These are phyloP conservation scores for Oemleria cerasiformis DNA, from an alignment of 306 rosid species.

Conservation along the genomic window DNA sequence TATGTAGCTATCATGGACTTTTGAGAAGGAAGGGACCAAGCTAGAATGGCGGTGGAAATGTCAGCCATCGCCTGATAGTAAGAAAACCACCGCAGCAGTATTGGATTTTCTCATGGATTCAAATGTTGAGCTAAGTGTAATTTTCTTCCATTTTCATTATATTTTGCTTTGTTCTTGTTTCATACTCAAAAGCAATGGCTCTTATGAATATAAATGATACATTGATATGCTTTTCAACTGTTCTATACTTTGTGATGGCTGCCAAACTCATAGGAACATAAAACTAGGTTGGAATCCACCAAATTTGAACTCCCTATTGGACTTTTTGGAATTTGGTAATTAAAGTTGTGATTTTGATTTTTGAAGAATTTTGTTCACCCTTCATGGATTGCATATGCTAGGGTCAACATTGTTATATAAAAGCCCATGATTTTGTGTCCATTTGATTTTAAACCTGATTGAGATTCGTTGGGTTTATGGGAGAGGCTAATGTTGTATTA, in stretches of 20 bases:
- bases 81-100: slow-evolving; percentile 56
- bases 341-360: neutral
- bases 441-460: neutral
- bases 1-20: slow-evolving; percentile 79
- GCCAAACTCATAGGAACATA: neutral
- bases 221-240: neutral
- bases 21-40: slow-evolving; percentile 78
- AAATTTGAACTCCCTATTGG: neutral
- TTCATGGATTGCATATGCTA: too few species aligned
- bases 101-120: slow-evolving; percentile 87
- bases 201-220: neutral
- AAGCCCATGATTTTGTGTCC: neutral
- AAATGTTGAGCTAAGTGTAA: slow-evolving; percentile 69
- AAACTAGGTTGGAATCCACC: neutral
- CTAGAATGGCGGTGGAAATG: slow-evolving; percentile 92
- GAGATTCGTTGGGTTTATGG: neutral
- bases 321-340: neutral
- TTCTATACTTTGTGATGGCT: neutral
- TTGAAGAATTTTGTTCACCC: neutral
- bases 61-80: slow-evolving; percentile 51
- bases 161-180: neutral
- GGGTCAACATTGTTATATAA: neutral
- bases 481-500: neutral
- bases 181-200: neutral
- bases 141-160: neutral